phyloP scores from a whole-genome alignment of 495 filamentous ascomycete genomes.

The Letharia lupina region DNA sequence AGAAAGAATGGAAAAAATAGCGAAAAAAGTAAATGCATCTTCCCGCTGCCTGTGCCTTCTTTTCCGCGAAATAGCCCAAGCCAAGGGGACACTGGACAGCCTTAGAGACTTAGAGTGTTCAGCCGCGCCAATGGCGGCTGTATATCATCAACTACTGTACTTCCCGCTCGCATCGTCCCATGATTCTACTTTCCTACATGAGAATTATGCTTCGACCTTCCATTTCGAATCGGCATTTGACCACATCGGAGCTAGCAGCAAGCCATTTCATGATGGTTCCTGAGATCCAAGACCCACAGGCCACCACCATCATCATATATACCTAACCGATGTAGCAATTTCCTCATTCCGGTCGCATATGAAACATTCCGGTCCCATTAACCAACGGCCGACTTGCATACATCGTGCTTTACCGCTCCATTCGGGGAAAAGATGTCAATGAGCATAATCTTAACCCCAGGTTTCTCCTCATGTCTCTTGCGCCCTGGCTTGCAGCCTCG shows the following conservation, averaged over 20 bases:
- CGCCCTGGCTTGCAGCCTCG: background rate
- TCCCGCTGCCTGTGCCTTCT: background rate
- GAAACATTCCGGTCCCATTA: background rate
- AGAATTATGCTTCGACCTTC: background rate
- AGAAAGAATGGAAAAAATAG: too few species aligned
- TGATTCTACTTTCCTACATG: too few species aligned
- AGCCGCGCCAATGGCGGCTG: slow-evolving; percentile 2
- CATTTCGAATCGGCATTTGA: background rate
- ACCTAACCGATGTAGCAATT: background rate
- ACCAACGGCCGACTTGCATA: background rate
- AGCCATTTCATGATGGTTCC: background rate
- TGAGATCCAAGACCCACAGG: background rate
- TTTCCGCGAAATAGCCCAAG: background rate
- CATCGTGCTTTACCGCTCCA: background rate
- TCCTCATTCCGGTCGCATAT: background rate
- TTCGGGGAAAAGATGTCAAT: background rate
- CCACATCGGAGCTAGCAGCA: background rate
- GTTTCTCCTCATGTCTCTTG: background rate
- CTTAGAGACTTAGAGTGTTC: background rate
- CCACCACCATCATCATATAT: background rate
- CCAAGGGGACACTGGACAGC: background rate
- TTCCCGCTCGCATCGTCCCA: background rate
- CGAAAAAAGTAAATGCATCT: too few species aligned
- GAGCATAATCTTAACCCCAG: slow-evolving; percentile 1
- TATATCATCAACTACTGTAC: background rate